A percentile compares a stretch with the other conserved stretches of the same genome.
These are phyloP conservation scores for Populus trichocarpa DNA, from an alignment of 441 rosid species.

Conservation along the genomic window DNA sequence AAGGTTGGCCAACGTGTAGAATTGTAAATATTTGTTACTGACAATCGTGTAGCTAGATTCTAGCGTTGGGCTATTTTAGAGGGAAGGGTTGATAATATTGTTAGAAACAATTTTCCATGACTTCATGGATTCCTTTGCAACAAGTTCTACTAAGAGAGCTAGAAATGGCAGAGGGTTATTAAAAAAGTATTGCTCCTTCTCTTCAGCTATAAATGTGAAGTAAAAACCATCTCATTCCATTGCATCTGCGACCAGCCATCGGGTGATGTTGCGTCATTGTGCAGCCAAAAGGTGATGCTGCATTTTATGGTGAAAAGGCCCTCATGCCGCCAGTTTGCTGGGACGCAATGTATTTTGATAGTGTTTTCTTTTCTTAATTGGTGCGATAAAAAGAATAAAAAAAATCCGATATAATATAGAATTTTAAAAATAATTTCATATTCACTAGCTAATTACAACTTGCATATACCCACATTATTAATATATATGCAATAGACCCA, in stretches of 20 bases:
- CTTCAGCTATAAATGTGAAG: neutral
- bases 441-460: neutral
- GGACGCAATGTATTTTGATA: neutral
- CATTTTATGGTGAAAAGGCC: neutral
- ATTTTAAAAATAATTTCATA: too few relatives aligned
- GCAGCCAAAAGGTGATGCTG: neutral
- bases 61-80: conserved; percentile 7
- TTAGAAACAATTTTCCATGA: neutral
- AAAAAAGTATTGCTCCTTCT: neutral
- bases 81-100: neutral
- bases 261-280: neutral
- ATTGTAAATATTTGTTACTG: conserved; percentile 23
- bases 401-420: too few relatives aligned
- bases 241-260: neutral
- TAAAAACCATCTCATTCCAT: neutral
- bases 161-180: neutral
- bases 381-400: neutral
- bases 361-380: neutral
- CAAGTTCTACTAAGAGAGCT: neutral
- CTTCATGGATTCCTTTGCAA: neutral
- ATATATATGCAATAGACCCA: too few relatives aligned
- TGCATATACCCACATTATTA: neutral
- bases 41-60: neutral
- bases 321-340: neutral
- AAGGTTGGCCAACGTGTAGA: conserved; percentile 5